Base-by-base conservation (phyloP, 495 filamentous ascomycete species). In the Penicillium macrosclerotiorum region DNA sequence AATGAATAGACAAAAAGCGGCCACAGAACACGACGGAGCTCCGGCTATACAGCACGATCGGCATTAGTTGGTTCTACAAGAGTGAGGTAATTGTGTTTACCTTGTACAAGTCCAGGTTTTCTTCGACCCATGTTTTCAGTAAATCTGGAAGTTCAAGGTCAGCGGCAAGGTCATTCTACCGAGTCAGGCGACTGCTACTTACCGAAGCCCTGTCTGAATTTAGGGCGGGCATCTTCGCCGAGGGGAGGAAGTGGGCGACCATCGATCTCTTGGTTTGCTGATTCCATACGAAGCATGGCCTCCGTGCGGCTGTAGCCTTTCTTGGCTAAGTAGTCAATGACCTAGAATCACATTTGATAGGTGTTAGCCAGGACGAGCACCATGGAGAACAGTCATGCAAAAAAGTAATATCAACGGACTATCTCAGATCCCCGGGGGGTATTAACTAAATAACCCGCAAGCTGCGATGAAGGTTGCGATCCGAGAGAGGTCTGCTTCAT, bases 251-350 rank as follows among this genome's bases (percentile, higher is more conserved):
- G 74, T 6, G 86, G 86, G 32, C 79, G 73, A 23, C 88, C 89
- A 52, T 92, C 86, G 30, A 82, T 81, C 45, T 90, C 88, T 34
- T 87, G 75, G 49, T 85, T 79, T 2, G 80, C 81, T n/a, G 90
- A 94, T 58, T 98, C 93, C 64, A 88, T 83, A 11, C 94, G 83
- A 33, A 98, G 85, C 72, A 90, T 90, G 11, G 92, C 88, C 60
- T 98, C 93, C 1, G 93, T 97, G 17, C 85, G 82, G 35, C 78
- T 88, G 63, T 96, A 98, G 1, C 93, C 93, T 59, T 96, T 96
- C 68, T 98, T 98, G 37, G 85, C 81, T 9, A 98, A 72, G 63
- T 98, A 98, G 54, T 98, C 93, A 16, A 96, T 93, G 24, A 98
- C 90, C 90, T 94, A 52, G n/a, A n/a, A n/a, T n/a, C n/a, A n/a